These are phyloP conservation scores for Byssoonygena ceratinophila DNA, from an alignment of 2,329 filamentous ascomycete species.

Conservation along the genomic window DNA sequence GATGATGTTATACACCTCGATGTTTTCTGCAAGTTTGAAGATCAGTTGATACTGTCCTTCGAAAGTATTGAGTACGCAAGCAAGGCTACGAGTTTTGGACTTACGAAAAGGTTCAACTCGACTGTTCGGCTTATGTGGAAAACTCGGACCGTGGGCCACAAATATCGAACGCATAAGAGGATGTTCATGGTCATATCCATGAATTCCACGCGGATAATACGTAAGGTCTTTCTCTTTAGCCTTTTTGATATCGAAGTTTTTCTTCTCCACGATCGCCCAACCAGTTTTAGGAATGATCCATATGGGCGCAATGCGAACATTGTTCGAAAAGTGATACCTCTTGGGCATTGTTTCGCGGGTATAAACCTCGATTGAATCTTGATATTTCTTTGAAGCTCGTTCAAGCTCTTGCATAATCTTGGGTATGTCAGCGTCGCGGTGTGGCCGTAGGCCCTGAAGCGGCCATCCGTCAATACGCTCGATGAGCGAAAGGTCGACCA, in stretches of 20 bases:
- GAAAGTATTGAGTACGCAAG: neutral
- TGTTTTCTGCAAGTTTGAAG: constrained; percentile 57
- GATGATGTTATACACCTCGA: constrained; percentile 86
- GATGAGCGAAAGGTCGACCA: constrained; percentile 67
- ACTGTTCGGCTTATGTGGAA: constrained; percentile 74
- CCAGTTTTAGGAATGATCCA: constrained; percentile 91
- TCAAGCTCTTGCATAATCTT: constrained; percentile 52
- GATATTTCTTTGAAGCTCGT: constrained; percentile 45
- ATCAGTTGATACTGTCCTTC: constrained; percentile 6
- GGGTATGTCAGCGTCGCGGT: constrained; percentile 55
- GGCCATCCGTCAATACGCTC: constrained; percentile 91
- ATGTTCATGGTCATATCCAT: constrained; percentile 91
- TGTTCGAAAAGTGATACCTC: constrained; percentile 81
- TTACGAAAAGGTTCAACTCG: constrained; percentile 71
- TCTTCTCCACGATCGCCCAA: constrained; percentile 76
- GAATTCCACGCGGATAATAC: constrained; percentile 74
- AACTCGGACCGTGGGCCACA: constrained; percentile 80
- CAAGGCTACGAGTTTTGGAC: too few species aligned
- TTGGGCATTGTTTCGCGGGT: constrained; percentile 79
- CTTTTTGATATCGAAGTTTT: constrained; percentile 64
- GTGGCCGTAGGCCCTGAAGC: constrained; percentile 75
- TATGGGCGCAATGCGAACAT: constrained; percentile 79
- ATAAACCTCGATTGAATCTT: constrained; percentile 67
- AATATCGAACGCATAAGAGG: constrained; percentile 96
- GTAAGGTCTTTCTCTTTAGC: constrained; percentile 52